These are phyloP conservation scores for Phytophthora megakarya DNA, from an alignment of 352 stramenopile genomes.

Conservation along the genomic window DNA sequence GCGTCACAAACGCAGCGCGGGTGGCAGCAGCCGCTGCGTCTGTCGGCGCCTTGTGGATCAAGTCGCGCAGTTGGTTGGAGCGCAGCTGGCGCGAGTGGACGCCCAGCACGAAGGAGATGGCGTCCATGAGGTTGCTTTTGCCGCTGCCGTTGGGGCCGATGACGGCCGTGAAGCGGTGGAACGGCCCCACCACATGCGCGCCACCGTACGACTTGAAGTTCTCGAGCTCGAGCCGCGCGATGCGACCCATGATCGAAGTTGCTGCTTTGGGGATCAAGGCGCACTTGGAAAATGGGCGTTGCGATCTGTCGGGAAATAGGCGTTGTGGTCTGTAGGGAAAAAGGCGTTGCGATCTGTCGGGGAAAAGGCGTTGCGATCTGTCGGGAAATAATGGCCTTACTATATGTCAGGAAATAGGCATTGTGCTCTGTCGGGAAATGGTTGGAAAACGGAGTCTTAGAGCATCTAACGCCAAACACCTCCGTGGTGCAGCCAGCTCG, in stretches of 20 bases:
- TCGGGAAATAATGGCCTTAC: no score
- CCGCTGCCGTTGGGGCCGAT: slow-evolving; percentile 97
- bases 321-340: no score
- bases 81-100: slow-evolving; percentile 96
- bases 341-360: no score
- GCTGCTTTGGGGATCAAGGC: no score
- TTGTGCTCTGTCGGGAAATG: no score
- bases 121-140: slow-evolving; percentile 96
- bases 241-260: slow-evolving; percentile 88
- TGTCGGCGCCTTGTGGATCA: slow-evolving; percentile 91
- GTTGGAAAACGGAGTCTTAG: no score
- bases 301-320: not conserved
- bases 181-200: slow-evolving; percentile 93
- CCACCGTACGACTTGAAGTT: slow-evolving; percentile 99
- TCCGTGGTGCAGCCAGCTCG: no score
- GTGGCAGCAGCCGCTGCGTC: slow-evolving; percentile 44
- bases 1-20: slow-evolving; percentile 88
- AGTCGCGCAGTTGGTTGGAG: slow-evolving; percentile 95
- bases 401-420: no score
- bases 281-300: not conserved
- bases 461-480: no score
- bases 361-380: no score
- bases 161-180: slow-evolving; percentile 97
- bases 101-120: slow-evolving; percentile 98
- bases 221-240: slow-evolving; percentile 95